Conservation (phyloP, 345 rosid species). For the Boechera retrofracta region DNA sequence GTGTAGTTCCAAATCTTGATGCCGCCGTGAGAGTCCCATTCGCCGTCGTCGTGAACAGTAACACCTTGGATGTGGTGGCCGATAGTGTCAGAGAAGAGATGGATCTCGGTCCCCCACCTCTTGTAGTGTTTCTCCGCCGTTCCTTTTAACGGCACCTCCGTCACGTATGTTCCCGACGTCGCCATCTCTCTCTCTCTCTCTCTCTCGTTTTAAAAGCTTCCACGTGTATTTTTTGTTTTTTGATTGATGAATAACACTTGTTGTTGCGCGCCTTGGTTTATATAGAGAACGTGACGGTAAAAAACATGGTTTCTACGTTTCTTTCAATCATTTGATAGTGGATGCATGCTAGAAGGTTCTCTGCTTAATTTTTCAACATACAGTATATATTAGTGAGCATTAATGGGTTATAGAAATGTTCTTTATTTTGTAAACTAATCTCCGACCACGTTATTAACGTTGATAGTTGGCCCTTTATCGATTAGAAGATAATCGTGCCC, state of each 20-base stretch:
- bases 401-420: background rate
- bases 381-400: background rate
- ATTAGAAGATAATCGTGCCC: background rate
- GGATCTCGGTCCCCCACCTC: background rate
- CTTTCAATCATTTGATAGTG: background rate
- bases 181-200: background rate
- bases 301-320: background rate
- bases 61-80: background rate
- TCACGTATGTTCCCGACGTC: conserved; percentile 1
- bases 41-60: background rate
- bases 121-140: background rate
- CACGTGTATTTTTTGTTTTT: background rate
- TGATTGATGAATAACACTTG: background rate
- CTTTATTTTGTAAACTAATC: background rate
- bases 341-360: background rate
- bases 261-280: background rate
- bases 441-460: background rate
- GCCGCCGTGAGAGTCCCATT: background rate
- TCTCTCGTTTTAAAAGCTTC: background rate
- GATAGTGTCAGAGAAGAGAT: background rate
- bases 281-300: background rate
- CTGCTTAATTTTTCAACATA: background rate
- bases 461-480: too few relatives aligned
- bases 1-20: conserved; percentile 2
- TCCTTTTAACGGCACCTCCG: background rate